phyloP scores from a whole-genome alignment of 1,284 basidiomycete species.

The Cryptococcus sp. region DNA sequence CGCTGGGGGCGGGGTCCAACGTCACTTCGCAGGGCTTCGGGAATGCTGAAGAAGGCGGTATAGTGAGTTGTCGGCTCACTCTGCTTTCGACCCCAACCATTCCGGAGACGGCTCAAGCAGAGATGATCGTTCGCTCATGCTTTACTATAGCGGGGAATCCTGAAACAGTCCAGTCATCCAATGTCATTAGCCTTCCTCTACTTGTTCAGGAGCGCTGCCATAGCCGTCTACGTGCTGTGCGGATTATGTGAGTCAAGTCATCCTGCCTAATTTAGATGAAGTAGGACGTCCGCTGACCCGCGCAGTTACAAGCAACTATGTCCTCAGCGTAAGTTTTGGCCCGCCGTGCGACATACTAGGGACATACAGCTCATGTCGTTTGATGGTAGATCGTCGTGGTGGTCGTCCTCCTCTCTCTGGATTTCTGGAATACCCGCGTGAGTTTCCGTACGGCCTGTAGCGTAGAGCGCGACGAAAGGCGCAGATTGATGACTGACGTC shows the following conservation, averaged over 20 bases:
- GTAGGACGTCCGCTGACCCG: no score
- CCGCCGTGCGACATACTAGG: neutral
- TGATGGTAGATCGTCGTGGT: conserved; percentile 75
- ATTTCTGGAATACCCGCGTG: conserved; percentile 95
- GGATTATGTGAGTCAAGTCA: conserved; percentile 57
- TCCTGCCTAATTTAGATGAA: conserved; percentile 48
- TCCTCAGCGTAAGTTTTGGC: conserved; percentile 70
- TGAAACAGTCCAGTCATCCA: conserved; percentile 75
- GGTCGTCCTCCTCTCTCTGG: conserved; percentile 86
- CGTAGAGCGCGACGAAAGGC: neutral
- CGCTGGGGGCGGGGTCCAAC: neutral
- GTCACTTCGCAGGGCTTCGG: conserved; percentile 6
- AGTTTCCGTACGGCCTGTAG: no score
- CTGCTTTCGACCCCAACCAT: neutral
- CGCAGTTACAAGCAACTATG: conserved; percentile 76
- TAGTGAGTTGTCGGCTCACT: conserved; percentile 36
- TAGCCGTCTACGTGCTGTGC: conserved; percentile 83
- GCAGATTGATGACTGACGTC: conserved; percentile 6
- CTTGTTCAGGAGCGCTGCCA: conserved; percentile 79
- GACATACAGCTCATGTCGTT: conserved; percentile 5
- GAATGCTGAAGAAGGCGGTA: conserved; percentile 47
- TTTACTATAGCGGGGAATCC: conserved; percentile 41
- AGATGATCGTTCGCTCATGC: no score
- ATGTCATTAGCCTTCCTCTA: conserved; percentile 79
- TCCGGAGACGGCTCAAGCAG: neutral